A percentile compares a stretch with the other conserved stretches of the same genome.
phyloP scores from a whole-genome alignment of 306 rosid species.

The Rosa lucieae region DNA sequence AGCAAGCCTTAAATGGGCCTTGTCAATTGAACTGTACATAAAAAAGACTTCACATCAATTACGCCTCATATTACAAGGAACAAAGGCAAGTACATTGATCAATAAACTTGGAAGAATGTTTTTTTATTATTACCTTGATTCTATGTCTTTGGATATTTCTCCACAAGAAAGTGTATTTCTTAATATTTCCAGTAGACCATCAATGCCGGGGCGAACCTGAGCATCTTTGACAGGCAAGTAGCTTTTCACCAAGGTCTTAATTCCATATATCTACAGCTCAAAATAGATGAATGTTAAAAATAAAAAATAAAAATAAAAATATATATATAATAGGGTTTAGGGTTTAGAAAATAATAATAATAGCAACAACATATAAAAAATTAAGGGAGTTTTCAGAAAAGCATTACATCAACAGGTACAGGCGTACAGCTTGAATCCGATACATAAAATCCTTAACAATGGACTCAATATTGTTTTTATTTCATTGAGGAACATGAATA shows the following conservation, averaged over 20 bases:
- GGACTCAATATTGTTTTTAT: not conserved
- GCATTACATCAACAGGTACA: not conserved
- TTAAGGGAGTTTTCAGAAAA: not conserved
- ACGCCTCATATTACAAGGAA: constrained; percentile 21
- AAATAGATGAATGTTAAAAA: not conserved
- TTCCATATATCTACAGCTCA: constrained; percentile 70
- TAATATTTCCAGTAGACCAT: constrained; percentile 68
- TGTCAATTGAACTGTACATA: constrained; percentile 81
- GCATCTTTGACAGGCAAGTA: constrained; percentile 96
- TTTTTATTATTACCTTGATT: constrained; percentile 60
- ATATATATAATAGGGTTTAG: no score
- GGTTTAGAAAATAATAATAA: not conserved
- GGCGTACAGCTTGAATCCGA: not conserved
- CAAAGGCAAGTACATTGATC: constrained; percentile 9
- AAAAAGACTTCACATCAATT: constrained; percentile 29
- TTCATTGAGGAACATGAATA: not conserved
- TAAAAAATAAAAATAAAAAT: no score
- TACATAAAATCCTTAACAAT: constrained; percentile 1
- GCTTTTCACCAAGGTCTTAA: constrained; percentile 89
- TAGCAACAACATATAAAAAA: not conserved
- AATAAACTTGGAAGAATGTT: not conserved
- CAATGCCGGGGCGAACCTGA: constrained; percentile 67
- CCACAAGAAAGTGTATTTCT: constrained; percentile 70
- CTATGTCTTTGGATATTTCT: constrained; percentile 78
- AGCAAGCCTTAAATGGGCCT: constrained; percentile 89